These are phyloP conservation scores for Veloboletus limbatus DNA, from an alignment of 1,284 basidiomycete species.

Conservation along the genomic window DNA sequence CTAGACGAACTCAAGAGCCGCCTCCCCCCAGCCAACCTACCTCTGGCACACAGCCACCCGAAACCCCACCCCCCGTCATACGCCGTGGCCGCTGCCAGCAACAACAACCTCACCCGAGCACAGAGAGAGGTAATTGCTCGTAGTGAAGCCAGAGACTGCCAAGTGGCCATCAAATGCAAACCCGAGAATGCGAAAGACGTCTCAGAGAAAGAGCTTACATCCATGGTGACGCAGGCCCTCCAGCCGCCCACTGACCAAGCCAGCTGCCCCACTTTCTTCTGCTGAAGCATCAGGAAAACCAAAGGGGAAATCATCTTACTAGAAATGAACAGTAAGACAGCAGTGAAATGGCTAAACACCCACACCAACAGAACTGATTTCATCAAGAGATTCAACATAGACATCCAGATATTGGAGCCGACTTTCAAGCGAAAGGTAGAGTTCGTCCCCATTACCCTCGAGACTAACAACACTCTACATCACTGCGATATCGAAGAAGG, in stretches of 20 bases:
- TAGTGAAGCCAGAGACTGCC: background rate
- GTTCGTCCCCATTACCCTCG: background rate
- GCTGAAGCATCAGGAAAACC: background rate
- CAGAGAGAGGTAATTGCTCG: background rate
- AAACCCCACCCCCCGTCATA: background rate
- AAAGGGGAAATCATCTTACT: background rate
- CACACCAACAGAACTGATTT: background rate
- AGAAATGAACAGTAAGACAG: background rate
- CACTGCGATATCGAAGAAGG: background rate
- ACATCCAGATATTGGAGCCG: background rate
- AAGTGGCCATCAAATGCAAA: background rate
- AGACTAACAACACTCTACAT: background rate
- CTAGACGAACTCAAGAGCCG: background rate
- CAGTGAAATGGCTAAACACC: background rate
- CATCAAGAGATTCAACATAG: background rate
- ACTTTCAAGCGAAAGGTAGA: background rate
- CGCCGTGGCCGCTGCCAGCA: background rate
- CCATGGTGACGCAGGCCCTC: background rate
- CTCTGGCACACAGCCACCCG: too few species aligned
- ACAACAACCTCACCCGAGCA: background rate
- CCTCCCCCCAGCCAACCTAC: background rate
- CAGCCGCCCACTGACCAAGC: background rate
- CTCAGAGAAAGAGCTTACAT: background rate
- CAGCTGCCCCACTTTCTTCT: background rate
- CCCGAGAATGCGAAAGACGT: too few species aligned